A percentile compares a stretch with the other conserved stretches of the same genome.
Conservation (phyloP, 768 basidiomycete genomes). For the Collybiopsis confluens region DNA sequence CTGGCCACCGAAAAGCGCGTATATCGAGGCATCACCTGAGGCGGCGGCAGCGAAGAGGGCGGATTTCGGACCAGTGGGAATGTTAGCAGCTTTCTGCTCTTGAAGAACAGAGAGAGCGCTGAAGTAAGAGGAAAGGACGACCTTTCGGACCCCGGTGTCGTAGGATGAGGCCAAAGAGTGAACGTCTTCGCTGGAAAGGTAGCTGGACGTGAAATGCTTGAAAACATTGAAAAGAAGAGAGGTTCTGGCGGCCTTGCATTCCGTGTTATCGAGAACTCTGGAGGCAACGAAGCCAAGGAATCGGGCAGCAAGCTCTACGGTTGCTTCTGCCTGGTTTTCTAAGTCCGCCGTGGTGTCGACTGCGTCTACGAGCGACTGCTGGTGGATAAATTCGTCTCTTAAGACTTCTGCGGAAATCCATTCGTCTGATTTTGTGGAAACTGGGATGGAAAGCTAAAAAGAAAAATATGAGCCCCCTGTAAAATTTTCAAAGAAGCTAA, state of each 20-base stretch:
- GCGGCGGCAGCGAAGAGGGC: constrained; percentile 64
- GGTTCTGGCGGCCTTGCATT: constrained; percentile 48
- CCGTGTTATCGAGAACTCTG: constrained; percentile 52
- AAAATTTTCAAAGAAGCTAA: constrained; percentile 1
- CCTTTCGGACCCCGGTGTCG: constrained; percentile 71
- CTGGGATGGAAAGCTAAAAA: constrained; percentile 76
- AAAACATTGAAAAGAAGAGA: constrained; percentile 72
- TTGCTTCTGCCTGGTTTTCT: constrained; percentile 57
- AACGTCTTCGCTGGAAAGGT: constrained; percentile 71
- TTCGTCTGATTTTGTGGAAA: constrained; percentile 74
- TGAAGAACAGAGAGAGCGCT: constrained; percentile 68
- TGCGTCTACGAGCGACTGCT: constrained; percentile 53
- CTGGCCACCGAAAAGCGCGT: constrained; percentile 95
- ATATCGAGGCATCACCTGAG: constrained; percentile 68
- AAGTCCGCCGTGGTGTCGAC: constrained; percentile 48
- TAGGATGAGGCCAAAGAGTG: constrained; percentile 77
- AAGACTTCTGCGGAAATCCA: constrained; percentile 94
- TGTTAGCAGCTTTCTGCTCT: constrained; percentile 44
- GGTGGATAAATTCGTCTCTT: constrained; percentile 79
- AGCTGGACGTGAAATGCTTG: constrained; percentile 72
- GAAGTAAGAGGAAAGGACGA: constrained; percentile 78
- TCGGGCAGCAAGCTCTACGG: constrained; percentile 74
- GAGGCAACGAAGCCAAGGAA: constrained; percentile 77
- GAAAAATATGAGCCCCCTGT: background rate
- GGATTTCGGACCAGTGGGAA: constrained; percentile 59